Evolutionary conservation across 1,284 basidiomycete species (phyloP).

Genomic region (Termitomyces sp.): DNA sequence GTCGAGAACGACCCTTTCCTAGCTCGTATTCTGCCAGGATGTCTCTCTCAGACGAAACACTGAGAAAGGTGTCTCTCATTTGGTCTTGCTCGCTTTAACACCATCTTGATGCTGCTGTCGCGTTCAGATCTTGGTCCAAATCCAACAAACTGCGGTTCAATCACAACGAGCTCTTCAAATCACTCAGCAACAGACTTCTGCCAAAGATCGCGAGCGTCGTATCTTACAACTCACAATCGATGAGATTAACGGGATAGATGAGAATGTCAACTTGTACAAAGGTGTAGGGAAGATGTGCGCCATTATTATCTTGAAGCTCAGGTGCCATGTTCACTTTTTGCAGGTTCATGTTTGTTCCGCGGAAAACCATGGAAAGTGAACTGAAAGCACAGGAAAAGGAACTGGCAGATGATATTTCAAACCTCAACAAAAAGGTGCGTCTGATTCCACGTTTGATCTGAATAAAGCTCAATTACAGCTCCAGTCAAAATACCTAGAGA

Average conservation of each 20-base stretch:
- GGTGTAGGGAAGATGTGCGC: constrained; percentile 89
- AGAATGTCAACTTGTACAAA: constrained; percentile 77
- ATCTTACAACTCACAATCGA: constrained; percentile 85
- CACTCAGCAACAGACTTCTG: constrained; percentile 65
- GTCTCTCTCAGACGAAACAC: constrained; percentile 82
- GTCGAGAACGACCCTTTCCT: neutral
- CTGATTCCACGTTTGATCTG: neutral
- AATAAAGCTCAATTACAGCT: neutral
- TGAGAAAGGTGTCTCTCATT: constrained; percentile 61
- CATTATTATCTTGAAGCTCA: neutral
- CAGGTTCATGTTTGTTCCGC: constrained; percentile 89
- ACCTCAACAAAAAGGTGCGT: constrained; percentile 72
- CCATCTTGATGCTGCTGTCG: constrained; percentile 14
- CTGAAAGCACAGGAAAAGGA: constrained; percentile 75
- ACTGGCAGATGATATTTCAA: constrained; percentile 74
- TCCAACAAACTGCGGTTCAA: constrained; percentile 79
- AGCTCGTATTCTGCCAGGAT: constrained; percentile 32
- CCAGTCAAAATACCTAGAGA: constrained; percentile 85
- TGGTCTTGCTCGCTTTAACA: constrained; percentile 15
- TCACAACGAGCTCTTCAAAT: constrained; percentile 74
- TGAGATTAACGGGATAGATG: constrained; percentile 62
- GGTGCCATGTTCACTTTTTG: constrained; percentile 5
- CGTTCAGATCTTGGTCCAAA: constrained; percentile 80
- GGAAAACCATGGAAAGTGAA: constrained; percentile 71
- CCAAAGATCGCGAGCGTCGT: constrained; percentile 81